Evolutionary conservation across 257 asterid genomes (phyloP), one percentile per base, ranked within the genome.

Genomic region (Primulina tabacum): DNA sequence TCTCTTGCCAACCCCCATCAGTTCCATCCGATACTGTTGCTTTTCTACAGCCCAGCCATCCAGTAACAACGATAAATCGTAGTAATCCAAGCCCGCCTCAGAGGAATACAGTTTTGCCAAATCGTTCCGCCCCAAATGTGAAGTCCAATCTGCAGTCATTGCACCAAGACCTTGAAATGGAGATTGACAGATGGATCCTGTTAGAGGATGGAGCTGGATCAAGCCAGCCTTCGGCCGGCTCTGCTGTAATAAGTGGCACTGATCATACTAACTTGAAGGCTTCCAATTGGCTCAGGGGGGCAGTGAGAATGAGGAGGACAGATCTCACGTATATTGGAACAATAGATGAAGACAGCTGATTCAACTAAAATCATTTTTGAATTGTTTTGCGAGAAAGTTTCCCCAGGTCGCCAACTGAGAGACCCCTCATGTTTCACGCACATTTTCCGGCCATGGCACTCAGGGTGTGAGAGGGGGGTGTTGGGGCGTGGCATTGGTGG

Each of bases 131-230:
- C 62, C 38, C 88, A 2, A 81, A 69, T 78, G 76, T 69, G 68
- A 90, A 86, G 86, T 38, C 77, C 43, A 86, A 90, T 81, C 78
- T 86, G 35, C 80, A 70, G 61, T 64, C 69, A 11, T 57, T 43
- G 33, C 85, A 77, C 75, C 96, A 76, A 60, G 97, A 90, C 29
- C 65, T 63, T 26, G 96, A 84, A 47, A 28, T 67, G 30, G 97
- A 90, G 67, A 71, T 82, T 20, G 98, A 89, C 73, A 89, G 85
- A 24, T 90, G 98, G 98, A 87, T 87, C 76, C 83, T 90, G 53
- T 82, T 93, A 85, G 99, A 93, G 76, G 99, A 93, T 24, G 99
- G 99, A 65, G 88, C 97, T 1, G 95, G 94, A 24, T 81, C 85
- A 1, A 80, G 89, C 65, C 96, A 79, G 69, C 82, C 89, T 53